A percentile compares a stretch with the other conserved stretches of the same genome.
Conservation (phyloP, 2,329 filamentous ascomycete genomes). For the Cordyceps cateniannulata region DNA sequence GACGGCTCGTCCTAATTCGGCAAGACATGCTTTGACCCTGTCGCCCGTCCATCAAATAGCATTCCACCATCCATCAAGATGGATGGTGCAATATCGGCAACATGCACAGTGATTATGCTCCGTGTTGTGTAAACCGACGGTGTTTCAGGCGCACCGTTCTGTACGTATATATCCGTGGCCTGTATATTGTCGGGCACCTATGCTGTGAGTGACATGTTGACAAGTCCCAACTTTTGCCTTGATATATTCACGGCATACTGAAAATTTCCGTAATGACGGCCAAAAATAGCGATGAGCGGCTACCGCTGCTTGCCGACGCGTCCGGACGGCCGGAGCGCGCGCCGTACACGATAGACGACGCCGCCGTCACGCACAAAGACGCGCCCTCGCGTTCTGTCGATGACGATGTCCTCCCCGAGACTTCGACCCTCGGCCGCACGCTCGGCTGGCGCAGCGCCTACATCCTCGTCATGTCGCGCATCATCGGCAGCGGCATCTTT, state of each 20-base stretch:
- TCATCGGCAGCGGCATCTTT: constrained; percentile 67
- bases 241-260: no score
- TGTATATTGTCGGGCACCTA: background rate
- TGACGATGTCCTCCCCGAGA: constrained; percentile 53
- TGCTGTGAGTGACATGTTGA: no score
- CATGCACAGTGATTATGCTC: background rate
- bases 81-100: background rate
- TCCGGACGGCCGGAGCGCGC: background rate
- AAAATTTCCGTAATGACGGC: background rate
- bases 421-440: constrained; percentile 49
- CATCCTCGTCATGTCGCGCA: constrained; percentile 60
- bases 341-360: background rate
- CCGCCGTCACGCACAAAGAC: constrained; percentile 3
- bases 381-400: constrained; percentile 34
- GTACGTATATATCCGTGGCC: no score
- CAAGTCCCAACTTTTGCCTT: no score
- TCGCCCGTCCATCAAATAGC: background rate
- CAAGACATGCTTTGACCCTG: background rate
- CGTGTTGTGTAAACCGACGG: background rate
- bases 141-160: background rate
- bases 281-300: background rate
- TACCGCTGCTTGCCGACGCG: constrained; percentile 5
- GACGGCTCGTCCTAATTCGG: background rate
- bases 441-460: constrained; percentile 59
- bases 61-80: no score